These are phyloP conservation scores for Fusarium tricinctum DNA, from an alignment of 2,329 filamentous ascomycete genomes.

Conservation along the genomic window DNA sequence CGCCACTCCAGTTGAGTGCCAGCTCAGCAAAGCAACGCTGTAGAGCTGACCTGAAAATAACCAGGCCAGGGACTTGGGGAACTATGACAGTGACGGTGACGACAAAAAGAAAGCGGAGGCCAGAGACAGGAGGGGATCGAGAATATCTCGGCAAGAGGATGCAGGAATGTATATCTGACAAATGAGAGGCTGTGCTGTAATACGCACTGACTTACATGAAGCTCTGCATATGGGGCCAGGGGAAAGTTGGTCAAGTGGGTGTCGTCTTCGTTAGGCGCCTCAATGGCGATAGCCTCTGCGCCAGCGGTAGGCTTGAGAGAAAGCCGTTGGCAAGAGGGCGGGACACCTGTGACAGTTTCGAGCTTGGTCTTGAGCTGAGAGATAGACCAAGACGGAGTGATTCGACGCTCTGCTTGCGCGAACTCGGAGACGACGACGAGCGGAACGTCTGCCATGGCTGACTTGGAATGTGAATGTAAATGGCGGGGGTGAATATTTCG, in stretches of 20 bases:
- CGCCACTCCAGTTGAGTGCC: slow-evolving; percentile 26
- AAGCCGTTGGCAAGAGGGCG: slow-evolving; percentile 82
- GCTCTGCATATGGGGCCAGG: slow-evolving; percentile 80
- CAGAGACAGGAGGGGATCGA: slow-evolving; percentile 9
- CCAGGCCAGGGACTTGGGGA: slow-evolving; percentile 12
- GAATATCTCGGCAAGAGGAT: slow-evolving; percentile 21
- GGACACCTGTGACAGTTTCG: slow-evolving; percentile 92
- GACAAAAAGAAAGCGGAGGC: neutral
- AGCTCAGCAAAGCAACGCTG: slow-evolving; percentile 24
- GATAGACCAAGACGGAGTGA: slow-evolving; percentile 94
- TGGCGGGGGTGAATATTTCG: slow-evolving; percentile 25
- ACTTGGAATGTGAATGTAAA: neutral
- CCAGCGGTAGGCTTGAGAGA: slow-evolving; percentile 71
- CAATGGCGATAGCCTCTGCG: slow-evolving; percentile 73
- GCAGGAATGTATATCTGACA: slow-evolving; percentile 18
- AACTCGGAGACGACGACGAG: slow-evolving; percentile 82
- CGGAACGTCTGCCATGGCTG: slow-evolving; percentile 77
- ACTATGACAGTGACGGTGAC: slow-evolving; percentile 28
- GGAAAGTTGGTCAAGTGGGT: slow-evolving; percentile 74
- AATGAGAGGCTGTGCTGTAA: slow-evolving; percentile 51
- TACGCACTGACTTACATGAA: slow-evolving; percentile 74
- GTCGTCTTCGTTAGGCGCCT: slow-evolving; percentile 79
- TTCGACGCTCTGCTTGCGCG: slow-evolving; percentile 86
- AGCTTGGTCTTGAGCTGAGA: slow-evolving; percentile 86
- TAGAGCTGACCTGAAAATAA: slow-evolving; percentile 8